These are phyloP conservation scores for Apophysomyces ossiformis DNA, from an alignment of 371 early-diverging fungal genomes.

Conservation along the genomic window DNA sequence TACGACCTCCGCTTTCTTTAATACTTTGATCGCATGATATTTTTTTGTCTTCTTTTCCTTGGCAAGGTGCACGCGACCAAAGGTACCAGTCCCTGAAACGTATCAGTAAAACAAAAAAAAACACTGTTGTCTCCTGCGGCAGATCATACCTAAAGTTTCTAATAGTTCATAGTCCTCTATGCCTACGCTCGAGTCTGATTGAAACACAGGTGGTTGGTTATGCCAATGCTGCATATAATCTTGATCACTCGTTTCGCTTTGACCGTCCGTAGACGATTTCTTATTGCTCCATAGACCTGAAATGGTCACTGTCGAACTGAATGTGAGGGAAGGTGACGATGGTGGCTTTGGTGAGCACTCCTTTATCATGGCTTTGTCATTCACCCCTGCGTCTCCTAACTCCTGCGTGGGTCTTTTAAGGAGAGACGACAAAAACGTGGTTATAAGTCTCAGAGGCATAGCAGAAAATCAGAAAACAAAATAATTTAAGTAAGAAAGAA, in stretches of 20 bases:
- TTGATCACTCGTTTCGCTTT: conserved; percentile 29
- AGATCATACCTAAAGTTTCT: conserved; percentile 68
- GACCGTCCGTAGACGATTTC: conserved; percentile 24
- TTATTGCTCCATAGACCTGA: conserved; percentile 31
- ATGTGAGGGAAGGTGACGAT: conserved; percentile 22
- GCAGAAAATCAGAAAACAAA: not conserved
- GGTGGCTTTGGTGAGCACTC: conserved; percentile 9
- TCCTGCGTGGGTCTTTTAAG: conserved; percentile 1
- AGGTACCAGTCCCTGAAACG: conserved; percentile 88
- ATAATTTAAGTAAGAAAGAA: not conserved
- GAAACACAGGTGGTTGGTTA: conserved; percentile 40
- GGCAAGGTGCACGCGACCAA: conserved; percentile 92
- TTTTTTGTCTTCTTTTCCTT: conserved; percentile 60
- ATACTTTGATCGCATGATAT: conserved; percentile 93
- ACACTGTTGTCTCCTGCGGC: conserved; percentile 2
- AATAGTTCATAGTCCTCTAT: conserved; percentile 63
- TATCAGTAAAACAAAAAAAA: conserved; percentile 17
- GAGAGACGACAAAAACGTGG: conserved; percentile 12
- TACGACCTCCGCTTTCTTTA: conserved; percentile 91
- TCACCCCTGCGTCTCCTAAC: conserved; percentile 9
- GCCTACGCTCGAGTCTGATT: conserved; percentile 24
- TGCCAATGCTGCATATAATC: conserved; percentile 41
- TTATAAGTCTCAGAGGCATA: conserved; percentile 3
- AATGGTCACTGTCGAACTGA: conserved; percentile 43
- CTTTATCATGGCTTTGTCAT: conserved; percentile 6